phyloP scores from a whole-genome alignment of 352 stramenopile genomes.

The Phytophthora vignae region DNA sequence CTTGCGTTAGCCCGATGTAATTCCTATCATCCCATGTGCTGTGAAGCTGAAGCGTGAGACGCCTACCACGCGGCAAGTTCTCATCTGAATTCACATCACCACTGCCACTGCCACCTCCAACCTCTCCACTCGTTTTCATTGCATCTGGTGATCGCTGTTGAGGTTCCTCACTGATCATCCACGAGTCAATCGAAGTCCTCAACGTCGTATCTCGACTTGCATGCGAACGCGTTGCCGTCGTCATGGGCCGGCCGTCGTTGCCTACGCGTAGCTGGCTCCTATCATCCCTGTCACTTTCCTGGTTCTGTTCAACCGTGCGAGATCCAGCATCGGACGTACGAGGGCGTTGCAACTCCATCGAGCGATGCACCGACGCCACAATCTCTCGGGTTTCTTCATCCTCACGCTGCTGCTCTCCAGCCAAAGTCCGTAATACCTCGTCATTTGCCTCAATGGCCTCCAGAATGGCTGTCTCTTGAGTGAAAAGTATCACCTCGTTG shows the following conservation, averaged over 20 bases:
- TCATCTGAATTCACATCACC: slow-evolving; percentile 17
- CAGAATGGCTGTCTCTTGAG: slow-evolving; percentile 66
- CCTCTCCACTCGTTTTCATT: slow-evolving; percentile 37
- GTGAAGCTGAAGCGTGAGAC: slow-evolving; percentile 61
- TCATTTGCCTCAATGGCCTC: slow-evolving; percentile 80
- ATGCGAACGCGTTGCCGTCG: slow-evolving; percentile 39
- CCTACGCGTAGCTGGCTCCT: neutral
- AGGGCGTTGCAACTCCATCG: slow-evolving; percentile 59
- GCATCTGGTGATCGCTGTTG: slow-evolving; percentile 56
- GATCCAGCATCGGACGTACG: slow-evolving; percentile 59
- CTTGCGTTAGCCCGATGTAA: slow-evolving; percentile 87
- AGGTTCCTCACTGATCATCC: slow-evolving; percentile 50
- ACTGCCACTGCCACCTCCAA: slow-evolving; percentile 17
- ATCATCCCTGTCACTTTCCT: slow-evolving; percentile 22
- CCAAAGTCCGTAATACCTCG: slow-evolving; percentile 30
- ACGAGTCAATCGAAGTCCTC: slow-evolving; percentile 56
- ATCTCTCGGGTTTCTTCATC: slow-evolving; percentile 55
- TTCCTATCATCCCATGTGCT: slow-evolving; percentile 83
- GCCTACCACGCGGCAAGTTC: slow-evolving; percentile 53
- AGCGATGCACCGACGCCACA: slow-evolving; percentile 42
- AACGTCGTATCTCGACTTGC: slow-evolving; percentile 11
- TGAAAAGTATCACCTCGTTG: slow-evolving; percentile 91
- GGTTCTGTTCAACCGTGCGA: slow-evolving; percentile 27
- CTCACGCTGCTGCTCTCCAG: slow-evolving; percentile 50
- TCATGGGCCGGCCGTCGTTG: slow-evolving; percentile 52